Evolutionary conservation across 352 stramenopile species (phyloP).

Genomic region (Globisporangium emineosum): DNA sequence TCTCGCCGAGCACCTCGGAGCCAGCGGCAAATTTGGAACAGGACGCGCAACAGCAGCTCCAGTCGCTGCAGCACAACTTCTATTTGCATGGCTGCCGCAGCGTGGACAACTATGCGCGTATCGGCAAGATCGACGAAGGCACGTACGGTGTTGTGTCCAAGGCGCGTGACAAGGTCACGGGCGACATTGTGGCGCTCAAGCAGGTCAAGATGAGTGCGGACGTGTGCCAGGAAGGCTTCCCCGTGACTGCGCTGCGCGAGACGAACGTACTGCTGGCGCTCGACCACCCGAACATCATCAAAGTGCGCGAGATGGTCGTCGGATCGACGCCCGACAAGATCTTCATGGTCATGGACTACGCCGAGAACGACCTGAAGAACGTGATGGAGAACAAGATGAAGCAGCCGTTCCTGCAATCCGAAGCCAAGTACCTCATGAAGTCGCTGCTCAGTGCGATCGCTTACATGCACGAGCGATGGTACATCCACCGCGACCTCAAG

Average conservation of each 20-base stretch:
- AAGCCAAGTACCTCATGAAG: slow-evolving; percentile 94
- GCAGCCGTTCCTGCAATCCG: slow-evolving; percentile 76
- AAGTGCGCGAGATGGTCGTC: slow-evolving; percentile 88
- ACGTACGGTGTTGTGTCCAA: slow-evolving; percentile 97
- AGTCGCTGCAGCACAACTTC: slow-evolving; percentile 49
- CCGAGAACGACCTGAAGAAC: slow-evolving; percentile 83
- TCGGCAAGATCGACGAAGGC: slow-evolving; percentile 94
- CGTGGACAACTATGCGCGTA: slow-evolving; percentile 93
- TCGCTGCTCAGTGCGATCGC: slow-evolving; percentile 88
- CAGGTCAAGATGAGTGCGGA: slow-evolving; percentile 85
- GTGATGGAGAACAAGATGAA: slow-evolving; percentile 85
- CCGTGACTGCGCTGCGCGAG: slow-evolving; percentile 80
- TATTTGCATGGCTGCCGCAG: slow-evolving; percentile 89
- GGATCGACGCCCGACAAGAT: slow-evolving; percentile 85
- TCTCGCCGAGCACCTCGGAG: not conserved
- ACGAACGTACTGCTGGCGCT: slow-evolving; percentile 83
- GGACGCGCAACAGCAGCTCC: not conserved
- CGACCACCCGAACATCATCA: slow-evolving; percentile 84
- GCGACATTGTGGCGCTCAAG: slow-evolving; percentile 93
- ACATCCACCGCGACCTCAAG: slow-evolving; percentile 97
- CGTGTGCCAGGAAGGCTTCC: slow-evolving; percentile 80
- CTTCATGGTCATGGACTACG: slow-evolving; percentile 92
- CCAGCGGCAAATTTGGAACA: not conserved
- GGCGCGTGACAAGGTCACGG: slow-evolving; percentile 85
- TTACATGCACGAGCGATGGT: slow-evolving; percentile 92